phyloP scores from a whole-genome alignment of 1,284 basidiomycete species.

The Rhodotorula mucilaginosa region DNA sequence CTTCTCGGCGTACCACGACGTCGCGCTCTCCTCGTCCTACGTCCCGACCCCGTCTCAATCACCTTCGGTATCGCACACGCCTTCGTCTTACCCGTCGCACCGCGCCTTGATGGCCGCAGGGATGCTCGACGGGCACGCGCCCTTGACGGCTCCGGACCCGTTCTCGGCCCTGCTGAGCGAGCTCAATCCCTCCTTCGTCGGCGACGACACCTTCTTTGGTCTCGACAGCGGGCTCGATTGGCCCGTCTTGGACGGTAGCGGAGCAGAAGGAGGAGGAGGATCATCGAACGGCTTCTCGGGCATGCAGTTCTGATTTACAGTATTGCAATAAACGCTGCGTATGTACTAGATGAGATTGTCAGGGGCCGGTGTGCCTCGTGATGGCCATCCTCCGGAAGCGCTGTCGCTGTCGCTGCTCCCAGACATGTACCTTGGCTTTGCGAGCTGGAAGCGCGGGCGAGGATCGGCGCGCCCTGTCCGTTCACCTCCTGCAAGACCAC shows the following conservation, averaged over 20 bases:
- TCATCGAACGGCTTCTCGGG: not conserved
- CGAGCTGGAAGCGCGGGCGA: not conserved
- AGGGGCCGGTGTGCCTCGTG: not conserved
- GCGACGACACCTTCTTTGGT: constrained; percentile 15
- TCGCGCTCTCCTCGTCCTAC: not conserved
- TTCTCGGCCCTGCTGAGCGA: constrained; percentile 31
- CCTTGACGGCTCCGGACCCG: constrained; percentile 19
- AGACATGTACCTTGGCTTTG: not conserved
- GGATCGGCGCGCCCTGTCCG: not conserved
- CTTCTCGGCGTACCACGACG: not conserved
- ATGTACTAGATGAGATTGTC: too few relatives aligned
- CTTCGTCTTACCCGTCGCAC: not conserved
- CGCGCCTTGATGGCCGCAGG: not conserved
- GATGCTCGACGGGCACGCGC: not conserved
- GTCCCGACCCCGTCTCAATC: not conserved
- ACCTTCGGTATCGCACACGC: not conserved
- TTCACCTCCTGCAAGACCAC: not conserved
- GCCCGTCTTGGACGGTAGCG: constrained; percentile 2
- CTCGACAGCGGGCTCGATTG: constrained; percentile 20
- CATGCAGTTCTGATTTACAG: not conserved
- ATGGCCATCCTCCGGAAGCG: not conserved
- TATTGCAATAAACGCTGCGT: not conserved
- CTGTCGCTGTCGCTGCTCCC: not conserved
- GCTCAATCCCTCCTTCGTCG: constrained; percentile 28
- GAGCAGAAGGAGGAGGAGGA: not conserved